Base-by-base conservation (phyloP, 345 rosid species). In the Kandelia obovata region DNA sequence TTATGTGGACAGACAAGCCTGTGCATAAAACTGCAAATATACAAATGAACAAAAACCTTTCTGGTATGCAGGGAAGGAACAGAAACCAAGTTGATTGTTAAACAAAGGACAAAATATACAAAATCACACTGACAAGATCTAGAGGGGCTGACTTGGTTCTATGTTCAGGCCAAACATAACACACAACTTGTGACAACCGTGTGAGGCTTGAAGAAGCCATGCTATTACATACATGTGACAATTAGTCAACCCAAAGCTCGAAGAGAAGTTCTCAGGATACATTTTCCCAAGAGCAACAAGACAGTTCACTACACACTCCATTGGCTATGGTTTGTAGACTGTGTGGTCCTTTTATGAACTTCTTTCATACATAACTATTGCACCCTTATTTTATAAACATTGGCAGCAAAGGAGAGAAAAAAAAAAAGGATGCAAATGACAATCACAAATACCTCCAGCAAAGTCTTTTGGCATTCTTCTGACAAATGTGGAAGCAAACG, bases 361-460 rank as follows among this genome's bases (percentile, higher is more conserved):
- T 43, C 17, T 43, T 56, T 27, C 59, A 56, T 8, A 11, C 28
- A 15, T 56, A 56, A 56, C 59, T 27, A 56, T 25, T 56, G 10
- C 59, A 25, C 59, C 31, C 4, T 56, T 27, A 17, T 16, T 56
- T 56, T 56, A 67, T 26, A 39, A 55, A 26, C 26, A 4, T 67
- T 25, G 15, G 5, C 55, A 11, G 32, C 34, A 34, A 17, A 28
- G 25, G 5, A 34, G 60, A 5, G 57, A 23, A 23, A 23, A 23
- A 23, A 23, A 23, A 7, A 57, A 27, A 19, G 8, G 17, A 46
- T 69, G 30, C 31, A 13, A 62, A 9, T 11, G 21, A 31, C 9
- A 46, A 56, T 25, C 25, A 13, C 64, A 51, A 35, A 59, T 83
- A 87, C 91, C 91, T 87, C 82, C 23, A 71, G 74, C 53, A 87